Conservation (phyloP, 2,329 filamentous ascomycete genomes). For the Calonectria hawksworthii region DNA sequence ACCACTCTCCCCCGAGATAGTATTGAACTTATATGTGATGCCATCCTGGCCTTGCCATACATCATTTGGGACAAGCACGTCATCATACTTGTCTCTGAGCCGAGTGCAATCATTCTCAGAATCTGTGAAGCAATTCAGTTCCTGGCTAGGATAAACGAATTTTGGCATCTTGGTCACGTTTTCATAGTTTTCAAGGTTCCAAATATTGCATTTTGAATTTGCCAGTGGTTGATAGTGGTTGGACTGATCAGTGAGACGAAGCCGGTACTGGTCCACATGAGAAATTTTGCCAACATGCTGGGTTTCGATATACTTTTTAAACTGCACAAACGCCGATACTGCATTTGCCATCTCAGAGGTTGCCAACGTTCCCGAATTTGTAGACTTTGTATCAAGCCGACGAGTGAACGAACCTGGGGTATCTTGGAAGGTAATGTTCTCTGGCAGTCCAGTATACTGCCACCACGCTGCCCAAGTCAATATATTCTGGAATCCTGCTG, state of each 20-base stretch:
- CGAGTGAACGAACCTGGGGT: neutral
- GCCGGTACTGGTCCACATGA: neutral
- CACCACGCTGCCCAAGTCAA: neutral
- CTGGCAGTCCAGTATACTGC: neutral
- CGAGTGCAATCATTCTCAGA: neutral
- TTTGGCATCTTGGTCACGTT: neutral
- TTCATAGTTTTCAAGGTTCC: neutral
- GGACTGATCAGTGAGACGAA: neutral
- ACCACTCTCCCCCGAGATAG: neutral
- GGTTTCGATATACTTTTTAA: neutral
- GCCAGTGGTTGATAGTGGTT: constrained; percentile 5
- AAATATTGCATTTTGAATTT: constrained; percentile 14
- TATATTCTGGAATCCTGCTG: neutral
- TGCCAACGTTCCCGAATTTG: neutral
- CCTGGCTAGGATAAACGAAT: neutral
- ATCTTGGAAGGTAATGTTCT: constrained; percentile 18
- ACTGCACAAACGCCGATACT: neutral
- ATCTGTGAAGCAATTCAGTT: constrained; percentile 1
- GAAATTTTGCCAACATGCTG: neutral
- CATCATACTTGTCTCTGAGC: neutral
- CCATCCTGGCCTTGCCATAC: neutral
- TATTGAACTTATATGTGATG: neutral
- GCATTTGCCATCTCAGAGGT: neutral
- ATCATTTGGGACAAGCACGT: neutral
- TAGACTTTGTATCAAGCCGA: neutral